Base-by-base conservation (phyloP, 768 basidiomycete genomes). In the Mycena chlorophos region DNA sequence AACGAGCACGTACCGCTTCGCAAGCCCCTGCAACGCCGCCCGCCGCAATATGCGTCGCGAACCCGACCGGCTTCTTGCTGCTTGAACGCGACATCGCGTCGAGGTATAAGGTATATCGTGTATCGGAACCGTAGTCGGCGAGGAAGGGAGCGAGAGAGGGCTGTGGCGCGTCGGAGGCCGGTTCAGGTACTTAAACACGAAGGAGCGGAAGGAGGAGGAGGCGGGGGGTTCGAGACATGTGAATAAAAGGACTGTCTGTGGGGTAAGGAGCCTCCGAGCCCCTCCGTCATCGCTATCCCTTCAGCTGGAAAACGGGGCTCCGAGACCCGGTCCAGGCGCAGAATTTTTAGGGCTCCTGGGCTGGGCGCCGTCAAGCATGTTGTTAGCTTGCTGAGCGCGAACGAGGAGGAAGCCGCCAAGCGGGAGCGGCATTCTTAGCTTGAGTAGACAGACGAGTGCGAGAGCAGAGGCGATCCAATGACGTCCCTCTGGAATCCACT, bases 21-120 rank as follows among this genome's bases (percentile, higher is more conserved):
- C 93, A 91, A 46, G 88, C 88, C 42, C 96, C 96, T 23, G 94
- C 96, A 22, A 90, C 84, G 19, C 97, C 97, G 57, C 97, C 97
- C 34, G 96, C 97, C 26, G 88, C 89, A 68, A 98, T 84, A 69
- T 99, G 95, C 38, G 84, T 91, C 17, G 90, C 89, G 64, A 93
- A 91, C 29, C 87, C 86, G 10, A 92, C 86, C 19, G 88, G 86
- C 66, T 87, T 89, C 76, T 86, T 89, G 69, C 81, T 83, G 34
- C 73, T 68, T 56, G 75, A 76, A 62, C 81, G 74, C 57, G 85
- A 78, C 84, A 85, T 86, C n/a, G n/a, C n/a, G n/a, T n/a, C n/a
- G n/a, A n/a, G n/a, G n/a, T n/a, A n/a, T n/a, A n/a, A n/a, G n/a
- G n/a, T n/a, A n/a, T n/a, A n/a, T n/a, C n/a, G n/a, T n/a, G n/a